A percentile compares a stretch with the other conserved stretches of the same genome.
Conservation (phyloP, 2,329 filamentous ascomycete genomes). For the Alternaria panax region DNA sequence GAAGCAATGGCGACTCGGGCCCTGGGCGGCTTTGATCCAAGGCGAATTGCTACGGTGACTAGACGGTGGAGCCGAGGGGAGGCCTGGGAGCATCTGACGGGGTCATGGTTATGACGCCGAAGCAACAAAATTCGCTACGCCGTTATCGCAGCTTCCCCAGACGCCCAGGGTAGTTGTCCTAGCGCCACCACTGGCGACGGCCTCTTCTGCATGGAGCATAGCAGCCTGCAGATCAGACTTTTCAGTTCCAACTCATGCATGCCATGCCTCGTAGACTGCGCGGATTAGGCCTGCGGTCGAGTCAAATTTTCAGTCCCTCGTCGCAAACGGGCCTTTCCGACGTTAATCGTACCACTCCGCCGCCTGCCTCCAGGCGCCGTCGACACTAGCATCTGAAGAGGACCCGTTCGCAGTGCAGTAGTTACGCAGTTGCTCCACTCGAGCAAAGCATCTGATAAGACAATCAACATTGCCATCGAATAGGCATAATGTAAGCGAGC, state of each 20-base stretch:
- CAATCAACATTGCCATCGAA: no score
- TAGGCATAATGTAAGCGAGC: no score
- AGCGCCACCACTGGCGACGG: neutral
- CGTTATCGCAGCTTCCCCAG: slow-evolving; percentile 22
- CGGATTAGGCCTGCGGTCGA: neutral
- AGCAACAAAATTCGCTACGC: slow-evolving; percentile 41
- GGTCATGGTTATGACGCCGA: slow-evolving; percentile 27
- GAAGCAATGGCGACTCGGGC: slow-evolving; percentile 22
- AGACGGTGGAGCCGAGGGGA: slow-evolving; percentile 21
- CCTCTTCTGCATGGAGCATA: neutral
- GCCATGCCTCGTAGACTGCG: neutral
- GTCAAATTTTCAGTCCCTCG: neutral
- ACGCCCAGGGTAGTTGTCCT: slow-evolving; percentile 4
- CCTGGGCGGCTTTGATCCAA: slow-evolving; percentile 21
- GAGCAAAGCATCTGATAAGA: neutral
- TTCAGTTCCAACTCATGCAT: neutral
- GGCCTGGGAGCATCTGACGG: neutral
- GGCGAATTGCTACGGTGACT: slow-evolving; percentile 26
- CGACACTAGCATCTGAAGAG: neutral
- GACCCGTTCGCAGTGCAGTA: neutral
- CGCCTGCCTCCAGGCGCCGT: neutral
- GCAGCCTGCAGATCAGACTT: slow-evolving; percentile 5
- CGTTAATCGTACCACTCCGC: neutral
- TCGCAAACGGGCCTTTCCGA: slow-evolving; percentile 1
- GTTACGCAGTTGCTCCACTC: neutral